A percentile compares a stretch with the other conserved stretches of the same genome.
Evolutionary conservation across 2,329 filamentous ascomycete species (phyloP).

Genomic region (Triangularia setosa): DNA sequence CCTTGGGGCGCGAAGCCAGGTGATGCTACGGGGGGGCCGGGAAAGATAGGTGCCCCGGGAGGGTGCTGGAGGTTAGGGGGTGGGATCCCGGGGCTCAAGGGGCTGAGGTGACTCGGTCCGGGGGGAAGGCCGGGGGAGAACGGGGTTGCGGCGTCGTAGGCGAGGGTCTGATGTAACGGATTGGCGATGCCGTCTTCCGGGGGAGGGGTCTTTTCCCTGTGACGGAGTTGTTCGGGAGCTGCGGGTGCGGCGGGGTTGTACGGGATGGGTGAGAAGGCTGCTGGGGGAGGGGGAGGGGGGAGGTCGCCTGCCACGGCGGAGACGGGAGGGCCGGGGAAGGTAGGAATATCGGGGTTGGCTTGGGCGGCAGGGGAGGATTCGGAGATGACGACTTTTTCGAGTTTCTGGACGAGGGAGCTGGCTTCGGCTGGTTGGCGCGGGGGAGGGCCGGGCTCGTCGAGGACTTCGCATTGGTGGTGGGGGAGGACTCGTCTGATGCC

Average conservation of each 20-base stretch:
- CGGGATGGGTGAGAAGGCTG: conserved; percentile 59
- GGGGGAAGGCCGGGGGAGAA: conserved; percentile 52
- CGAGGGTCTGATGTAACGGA: conserved; percentile 55
- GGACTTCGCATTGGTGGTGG: conserved; percentile 55
- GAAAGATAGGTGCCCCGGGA: conserved; percentile 37
- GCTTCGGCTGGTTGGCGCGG: conserved; percentile 45
- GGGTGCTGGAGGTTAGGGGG: conserved; percentile 36
- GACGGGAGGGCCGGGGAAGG: conserved; percentile 41
- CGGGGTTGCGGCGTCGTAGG: conserved; percentile 50
- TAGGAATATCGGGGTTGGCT: conserved; percentile 27
- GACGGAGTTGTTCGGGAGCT: conserved; percentile 65
- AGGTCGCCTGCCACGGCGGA: conserved; percentile 31
- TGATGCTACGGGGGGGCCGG: conserved; percentile 40
- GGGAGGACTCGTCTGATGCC: conserved; percentile 64
- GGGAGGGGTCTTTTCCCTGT: conserved; percentile 77
- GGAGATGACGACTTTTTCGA: conserved; percentile 68
- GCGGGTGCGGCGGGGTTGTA: conserved; percentile 78
- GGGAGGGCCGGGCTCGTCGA: conserved; percentile 58
- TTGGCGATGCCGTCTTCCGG: conserved; percentile 62
- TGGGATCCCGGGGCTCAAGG: conserved; percentile 38
- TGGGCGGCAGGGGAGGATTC: conserved; percentile 46
- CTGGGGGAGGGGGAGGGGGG: conserved; percentile 33
- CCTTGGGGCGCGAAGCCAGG: conserved; percentile 42
- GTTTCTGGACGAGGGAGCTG: conserved; percentile 67
- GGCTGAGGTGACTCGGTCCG: conserved; percentile 37